Percentiles rank a stretch among this genome's conserved stretches.
Evolutionary conservation across 768 basidiomycete species (phyloP).

Genomic region (Trametes elegans): DNA sequence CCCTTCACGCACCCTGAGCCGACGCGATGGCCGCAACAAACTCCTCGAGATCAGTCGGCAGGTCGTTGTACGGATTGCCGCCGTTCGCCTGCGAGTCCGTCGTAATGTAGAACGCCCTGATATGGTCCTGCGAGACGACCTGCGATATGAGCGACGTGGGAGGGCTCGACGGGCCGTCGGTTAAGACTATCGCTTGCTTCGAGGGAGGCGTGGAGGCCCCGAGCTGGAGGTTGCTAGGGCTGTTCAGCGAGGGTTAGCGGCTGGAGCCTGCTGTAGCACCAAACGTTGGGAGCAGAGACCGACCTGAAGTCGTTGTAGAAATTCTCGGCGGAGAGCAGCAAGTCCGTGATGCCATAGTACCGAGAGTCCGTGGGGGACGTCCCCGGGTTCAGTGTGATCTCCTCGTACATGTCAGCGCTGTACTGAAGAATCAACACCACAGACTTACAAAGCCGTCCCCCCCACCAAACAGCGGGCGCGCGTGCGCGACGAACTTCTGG

Average conservation of each 20-base stretch:
- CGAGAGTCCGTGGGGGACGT: conserved; percentile 11
- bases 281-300: conserved; percentile 1
- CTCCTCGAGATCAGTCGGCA: conserved; percentile 24
- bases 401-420: neutral
- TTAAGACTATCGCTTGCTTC: conserved; percentile 34
- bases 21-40: conserved; percentile 17
- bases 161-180: conserved; percentile 30
- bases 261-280: neutral
- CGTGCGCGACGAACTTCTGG: conserved; percentile 21
- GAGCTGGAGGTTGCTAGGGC: conserved; percentile 26
- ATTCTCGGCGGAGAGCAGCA: conserved; percentile 32
- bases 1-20: neutral
- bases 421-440: too few species aligned
- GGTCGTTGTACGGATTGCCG: conserved; percentile 22
- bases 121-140: conserved; percentile 22
- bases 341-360: conserved; percentile 32
- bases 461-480: conserved; percentile 18
- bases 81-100: conserved; percentile 24
- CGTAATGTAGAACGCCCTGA: conserved; percentile 34
- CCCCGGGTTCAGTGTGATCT: conserved; percentile 35
- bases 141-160: conserved; percentile 25
- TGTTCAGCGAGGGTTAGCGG: conserved; percentile 1
- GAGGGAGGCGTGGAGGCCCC: conserved; percentile 15
- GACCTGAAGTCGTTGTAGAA: conserved; percentile 32
- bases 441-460: conserved; percentile 20